phyloP scores from a whole-genome alignment of 2,329 filamentous ascomycete genomes.

The Neophaeococcomyces aloes region DNA sequence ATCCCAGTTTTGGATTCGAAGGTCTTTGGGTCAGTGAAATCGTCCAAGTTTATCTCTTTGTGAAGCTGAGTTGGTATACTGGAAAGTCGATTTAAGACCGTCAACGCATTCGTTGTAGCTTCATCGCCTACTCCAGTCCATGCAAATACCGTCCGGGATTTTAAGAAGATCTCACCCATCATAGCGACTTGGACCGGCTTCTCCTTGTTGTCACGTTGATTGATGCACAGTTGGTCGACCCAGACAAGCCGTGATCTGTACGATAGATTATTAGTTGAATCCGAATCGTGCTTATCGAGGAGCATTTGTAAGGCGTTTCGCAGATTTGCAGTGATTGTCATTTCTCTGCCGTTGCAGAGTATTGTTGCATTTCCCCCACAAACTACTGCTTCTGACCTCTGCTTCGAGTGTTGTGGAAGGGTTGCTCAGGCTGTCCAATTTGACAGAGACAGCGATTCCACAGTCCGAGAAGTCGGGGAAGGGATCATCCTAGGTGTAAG shows the following conservation, averaged over 20 bases:
- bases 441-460: too few species aligned
- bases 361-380: too few species aligned
- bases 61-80: background rate
- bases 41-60: background rate
- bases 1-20: slow-evolving; percentile 85
- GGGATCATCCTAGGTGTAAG: background rate
- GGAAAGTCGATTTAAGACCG: slow-evolving; percentile 7
- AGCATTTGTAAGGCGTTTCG: slow-evolving; percentile 7
- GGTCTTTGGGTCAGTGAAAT: slow-evolving; percentile 28
- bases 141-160: slow-evolving; percentile 15
- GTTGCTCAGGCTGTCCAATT: too few species aligned
- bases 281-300: background rate
- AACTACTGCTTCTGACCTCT: background rate
- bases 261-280: too few species aligned
- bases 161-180: slow-evolving; percentile 11
- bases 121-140: slow-evolving; percentile 17
- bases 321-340: slow-evolving; percentile 4
- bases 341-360: slow-evolving; percentile 5
- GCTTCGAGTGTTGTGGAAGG: too few species aligned
- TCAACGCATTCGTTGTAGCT: slow-evolving; percentile 5
- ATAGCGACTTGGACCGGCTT: slow-evolving; percentile 7
- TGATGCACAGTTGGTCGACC: slow-evolving; percentile 14
- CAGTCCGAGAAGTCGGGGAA: background rate
- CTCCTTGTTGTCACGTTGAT: slow-evolving; percentile 11
- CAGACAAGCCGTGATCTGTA: slow-evolving; percentile 4